Conservation (phyloP, 2,329 filamentous ascomycete species). For the Cladosporium sp. region DNA sequence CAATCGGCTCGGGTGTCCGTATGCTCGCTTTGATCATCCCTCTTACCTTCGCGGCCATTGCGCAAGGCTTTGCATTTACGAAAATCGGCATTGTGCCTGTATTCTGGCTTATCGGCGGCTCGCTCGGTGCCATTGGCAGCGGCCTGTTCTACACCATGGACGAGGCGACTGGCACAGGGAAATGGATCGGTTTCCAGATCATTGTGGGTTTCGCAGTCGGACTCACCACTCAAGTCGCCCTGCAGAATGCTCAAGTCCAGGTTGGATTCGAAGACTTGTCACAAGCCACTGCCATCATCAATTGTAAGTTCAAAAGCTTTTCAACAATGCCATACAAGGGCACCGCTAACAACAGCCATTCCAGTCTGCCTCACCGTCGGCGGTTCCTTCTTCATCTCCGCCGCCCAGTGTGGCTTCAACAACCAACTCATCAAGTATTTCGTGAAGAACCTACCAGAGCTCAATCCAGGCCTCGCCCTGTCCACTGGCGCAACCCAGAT, state of each 20-base stretch:
- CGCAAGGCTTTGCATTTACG: no score
- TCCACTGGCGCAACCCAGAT: slow-evolving; percentile 41
- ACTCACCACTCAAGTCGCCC: slow-evolving; percentile 39
- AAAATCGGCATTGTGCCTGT: slow-evolving; percentile 41
- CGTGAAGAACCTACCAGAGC: slow-evolving; percentile 34
- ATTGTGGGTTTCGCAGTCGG: slow-evolving; percentile 47
- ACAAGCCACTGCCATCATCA: slow-evolving; percentile 30
- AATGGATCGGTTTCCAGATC: slow-evolving; percentile 53
- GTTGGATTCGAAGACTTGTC: slow-evolving; percentile 23
- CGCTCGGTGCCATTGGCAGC: slow-evolving; percentile 33
- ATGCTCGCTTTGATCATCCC: slow-evolving; percentile 4
- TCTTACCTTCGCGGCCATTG: no score
- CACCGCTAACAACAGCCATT: slow-evolving; percentile 18
- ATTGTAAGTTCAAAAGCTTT: slow-evolving; percentile 30
- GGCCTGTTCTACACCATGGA: slow-evolving; percentile 33
- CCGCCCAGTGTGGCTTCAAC: slow-evolving; percentile 63
- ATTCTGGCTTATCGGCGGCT: slow-evolving; percentile 17
- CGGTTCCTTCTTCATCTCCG: slow-evolving; percentile 60
- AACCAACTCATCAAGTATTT: slow-evolving; percentile 58
- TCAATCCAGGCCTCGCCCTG: slow-evolving; percentile 38
- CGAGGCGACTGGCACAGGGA: slow-evolving; percentile 35
- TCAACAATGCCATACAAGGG: no score
- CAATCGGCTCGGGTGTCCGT: slow-evolving; percentile 24
- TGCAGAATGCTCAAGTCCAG: slow-evolving; percentile 26
- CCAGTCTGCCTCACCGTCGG: slow-evolving; percentile 60